Percentiles rank a stretch among this genome's conserved stretches.
These are phyloP conservation scores for Mycena pura DNA, from an alignment of 768 basidiomycete genomes.

Conservation along the genomic window DNA sequence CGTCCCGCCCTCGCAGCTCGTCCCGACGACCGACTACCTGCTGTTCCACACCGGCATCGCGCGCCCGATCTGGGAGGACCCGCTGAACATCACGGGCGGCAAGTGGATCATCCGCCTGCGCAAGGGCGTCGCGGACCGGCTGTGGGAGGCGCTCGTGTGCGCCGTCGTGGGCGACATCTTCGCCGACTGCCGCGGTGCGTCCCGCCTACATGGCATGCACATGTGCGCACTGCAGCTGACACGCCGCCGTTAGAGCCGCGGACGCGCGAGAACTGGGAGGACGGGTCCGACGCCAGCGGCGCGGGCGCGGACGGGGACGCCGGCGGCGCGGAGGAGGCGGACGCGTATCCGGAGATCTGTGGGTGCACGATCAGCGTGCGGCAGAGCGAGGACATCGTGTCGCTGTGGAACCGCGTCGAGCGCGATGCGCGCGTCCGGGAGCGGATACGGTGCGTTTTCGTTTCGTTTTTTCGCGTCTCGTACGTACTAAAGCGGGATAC, in stretches of 20 bases:
- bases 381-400: conserved; percentile 92
- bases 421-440: conserved; percentile 78
- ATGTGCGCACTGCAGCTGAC: not conserved
- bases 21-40: conserved; percentile 93
- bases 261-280: conserved; percentile 37
- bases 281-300: conserved; percentile 39
- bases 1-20: conserved; percentile 79
- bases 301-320: conserved; percentile 62
- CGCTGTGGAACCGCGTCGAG: conserved; percentile 90
- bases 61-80: conserved; percentile 96
- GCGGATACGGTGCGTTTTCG: conserved; percentile 72
- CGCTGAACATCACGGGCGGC: conserved; percentile 84
- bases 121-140: conserved; percentile 88
- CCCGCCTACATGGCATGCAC: not conserved
- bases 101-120: conserved; percentile 95
- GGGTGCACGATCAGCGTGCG: conserved; percentile 95
- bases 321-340: conserved; percentile 37
- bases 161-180: conserved; percentile 93
- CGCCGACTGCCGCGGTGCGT: conserved; percentile 61
- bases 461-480: not conserved
- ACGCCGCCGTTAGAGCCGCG: not conserved
- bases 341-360: conserved; percentile 83
- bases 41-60: conserved; percentile 87
- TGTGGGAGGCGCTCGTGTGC: conserved; percentile 91
- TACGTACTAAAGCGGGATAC: not conserved